Percentiles rank a stretch among this genome's conserved stretches.
Evolutionary conservation across 306 rosid species (phyloP).

Genomic region (Urtica urens): DNA sequence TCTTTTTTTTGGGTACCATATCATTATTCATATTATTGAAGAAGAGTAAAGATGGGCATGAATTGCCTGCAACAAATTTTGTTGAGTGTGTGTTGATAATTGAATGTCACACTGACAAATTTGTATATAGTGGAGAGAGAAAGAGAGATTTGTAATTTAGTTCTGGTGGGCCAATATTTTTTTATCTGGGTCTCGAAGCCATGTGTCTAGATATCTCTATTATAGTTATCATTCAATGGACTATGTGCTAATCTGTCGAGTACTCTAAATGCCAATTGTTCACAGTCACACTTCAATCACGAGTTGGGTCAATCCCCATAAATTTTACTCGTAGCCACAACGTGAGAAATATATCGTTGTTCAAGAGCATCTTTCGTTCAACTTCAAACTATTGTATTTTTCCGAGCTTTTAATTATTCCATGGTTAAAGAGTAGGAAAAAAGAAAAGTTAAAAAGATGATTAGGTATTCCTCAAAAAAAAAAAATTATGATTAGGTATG

Average conservation of each 20-base stretch:
- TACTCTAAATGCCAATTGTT: constrained; percentile 8
- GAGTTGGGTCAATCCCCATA: too few relatives aligned
- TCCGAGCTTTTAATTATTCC: too few relatives aligned
- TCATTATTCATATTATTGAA: constrained; percentile 1
- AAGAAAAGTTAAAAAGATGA: too few relatives aligned
- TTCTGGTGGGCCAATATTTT: constrained; percentile 13
- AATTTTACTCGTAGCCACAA: too few relatives aligned
- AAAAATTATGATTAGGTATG: too few relatives aligned
- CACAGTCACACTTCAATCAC: too few relatives aligned
- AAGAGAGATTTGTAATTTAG: constrained; percentile 17
- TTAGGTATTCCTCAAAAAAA: too few relatives aligned
- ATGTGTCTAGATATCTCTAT: constrained; percentile 19
- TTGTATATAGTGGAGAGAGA: constrained; percentile 12
- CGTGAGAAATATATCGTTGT: too few relatives aligned
- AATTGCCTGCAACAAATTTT: constrained; percentile 16
- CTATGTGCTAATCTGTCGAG: constrained; percentile 16
- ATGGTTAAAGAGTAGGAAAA: too few relatives aligned
- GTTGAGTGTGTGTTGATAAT: constrained; percentile 10
- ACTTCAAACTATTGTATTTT: too few relatives aligned
- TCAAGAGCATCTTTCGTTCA: too few relatives aligned
- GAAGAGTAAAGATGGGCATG: constrained; percentile 14
- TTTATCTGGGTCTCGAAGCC: background rate
- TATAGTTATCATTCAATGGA: constrained; percentile 25
- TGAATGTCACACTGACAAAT: constrained; percentile 26
- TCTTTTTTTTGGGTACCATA: constrained; percentile 1